Evolutionary conservation across 805 yeast species (phyloP).

Genomic region (Kodamaea kakaduensis): DNA sequence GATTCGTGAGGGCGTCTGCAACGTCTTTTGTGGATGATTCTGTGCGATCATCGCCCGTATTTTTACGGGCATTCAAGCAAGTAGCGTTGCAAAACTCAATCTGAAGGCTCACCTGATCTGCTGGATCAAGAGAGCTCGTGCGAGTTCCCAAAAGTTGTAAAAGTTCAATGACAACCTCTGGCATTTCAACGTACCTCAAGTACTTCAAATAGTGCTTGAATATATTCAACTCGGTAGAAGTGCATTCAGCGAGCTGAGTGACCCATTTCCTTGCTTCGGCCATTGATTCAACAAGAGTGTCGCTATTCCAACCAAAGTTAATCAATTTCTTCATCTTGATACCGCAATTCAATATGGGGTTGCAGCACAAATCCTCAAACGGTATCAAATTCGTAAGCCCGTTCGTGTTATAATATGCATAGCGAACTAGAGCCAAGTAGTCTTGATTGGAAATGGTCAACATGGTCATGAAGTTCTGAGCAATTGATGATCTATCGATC

Average conservation of each 20-base stretch:
- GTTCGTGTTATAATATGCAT: slow-evolving; percentile 20
- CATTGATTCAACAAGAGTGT: slow-evolving; percentile 3
- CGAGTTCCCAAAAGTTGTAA: too few species aligned
- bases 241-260: not conserved
- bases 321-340: slow-evolving; percentile 21
- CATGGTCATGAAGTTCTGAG: slow-evolving; percentile 17
- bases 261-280: not conserved
- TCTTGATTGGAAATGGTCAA: slow-evolving; percentile 13
- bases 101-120: slow-evolving; percentile 3
- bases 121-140: too few species aligned
- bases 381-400: slow-evolving; percentile 15
- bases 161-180: slow-evolving; percentile 9
- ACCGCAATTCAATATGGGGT: slow-evolving; percentile 14
- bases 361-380: slow-evolving; percentile 8
- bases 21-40: too few species aligned
- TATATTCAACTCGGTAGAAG: slow-evolving; percentile 24
- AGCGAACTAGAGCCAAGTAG: slow-evolving; percentile 12
- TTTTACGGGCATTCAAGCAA: too few species aligned
- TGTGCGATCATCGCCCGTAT: too few species aligned
- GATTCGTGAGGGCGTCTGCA: slow-evolving; percentile 12
- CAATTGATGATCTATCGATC: slow-evolving; percentile 14
- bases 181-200: slow-evolving; percentile 26
- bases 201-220: slow-evolving; percentile 18
- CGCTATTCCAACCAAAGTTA: slow-evolving; percentile 21
- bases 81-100: slow-evolving; percentile 13